Percentiles rank a stretch among this genome's conserved stretches.
phyloP scores from a whole-genome alignment of 805 yeast genomes.

The Wickerhamiella occidentalis region DNA sequence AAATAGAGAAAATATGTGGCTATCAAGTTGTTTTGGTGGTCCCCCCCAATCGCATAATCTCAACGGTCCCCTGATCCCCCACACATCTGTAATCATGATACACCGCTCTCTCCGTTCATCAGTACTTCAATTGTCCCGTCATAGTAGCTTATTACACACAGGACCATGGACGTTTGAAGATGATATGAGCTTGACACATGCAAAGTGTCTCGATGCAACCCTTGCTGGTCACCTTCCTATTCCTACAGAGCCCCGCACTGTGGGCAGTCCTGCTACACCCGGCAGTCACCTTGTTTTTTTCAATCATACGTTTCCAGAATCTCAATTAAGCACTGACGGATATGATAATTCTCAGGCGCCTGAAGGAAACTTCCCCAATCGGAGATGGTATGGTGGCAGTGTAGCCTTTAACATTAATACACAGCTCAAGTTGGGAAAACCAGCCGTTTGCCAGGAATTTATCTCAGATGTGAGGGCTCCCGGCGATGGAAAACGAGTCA shows the following conservation, averaged over 20 bases:
- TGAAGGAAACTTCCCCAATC: conserved; percentile 30
- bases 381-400: conserved; percentile 75
- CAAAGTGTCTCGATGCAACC: conserved; percentile 24
- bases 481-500: conserved; percentile 25
- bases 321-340: conserved; percentile 53
- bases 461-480: conserved; percentile 26
- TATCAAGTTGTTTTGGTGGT: too few relatives aligned
- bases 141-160: neutral
- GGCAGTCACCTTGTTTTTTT: conserved; percentile 62
- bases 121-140: neutral
- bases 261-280: conserved; percentile 21
- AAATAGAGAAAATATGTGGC: too few relatives aligned
- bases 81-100: neutral
- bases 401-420: conserved; percentile 32
- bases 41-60: neutral
- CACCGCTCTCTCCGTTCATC: neutral
- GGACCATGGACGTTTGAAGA: conserved; percentile 26
- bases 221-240: conserved; percentile 22
- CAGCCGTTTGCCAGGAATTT: conserved; percentile 41
- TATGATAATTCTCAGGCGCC: conserved; percentile 75
- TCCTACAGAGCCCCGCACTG: conserved; percentile 8
- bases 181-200: conserved; percentile 24
- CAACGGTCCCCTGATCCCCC: neutral
- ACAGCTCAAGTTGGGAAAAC: conserved; percentile 30
- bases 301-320: conserved; percentile 44